These are phyloP conservation scores for Jasminum sambac DNA, from an alignment of 257 asterid genomes.

Conservation along the genomic window DNA sequence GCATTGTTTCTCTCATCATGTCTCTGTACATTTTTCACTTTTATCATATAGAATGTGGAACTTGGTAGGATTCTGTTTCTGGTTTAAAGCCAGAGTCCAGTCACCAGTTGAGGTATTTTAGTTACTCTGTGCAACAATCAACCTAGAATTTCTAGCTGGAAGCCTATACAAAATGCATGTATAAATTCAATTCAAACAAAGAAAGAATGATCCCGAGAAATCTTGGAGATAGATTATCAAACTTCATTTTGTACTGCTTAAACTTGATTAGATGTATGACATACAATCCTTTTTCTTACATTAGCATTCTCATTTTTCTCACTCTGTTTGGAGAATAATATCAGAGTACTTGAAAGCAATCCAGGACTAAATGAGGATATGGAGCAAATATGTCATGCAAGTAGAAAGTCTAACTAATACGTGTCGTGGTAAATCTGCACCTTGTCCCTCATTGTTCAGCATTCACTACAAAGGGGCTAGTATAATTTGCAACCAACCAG, in stretches of 20 bases:
- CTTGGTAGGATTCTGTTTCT: background rate
- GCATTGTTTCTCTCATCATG: background rate
- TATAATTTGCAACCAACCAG: background rate
- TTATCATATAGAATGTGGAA: background rate
- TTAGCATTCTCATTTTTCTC: background rate
- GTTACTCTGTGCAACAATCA: background rate
- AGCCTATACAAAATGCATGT: background rate
- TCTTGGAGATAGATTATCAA: background rate
- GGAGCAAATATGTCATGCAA: background rate
- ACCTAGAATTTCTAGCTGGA: background rate
- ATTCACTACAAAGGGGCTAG: background rate
- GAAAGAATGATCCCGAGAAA: background rate
- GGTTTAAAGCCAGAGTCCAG: background rate
- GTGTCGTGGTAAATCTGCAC: background rate
- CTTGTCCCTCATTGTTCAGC: background rate
- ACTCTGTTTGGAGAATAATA: background rate
- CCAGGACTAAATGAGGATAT: background rate
- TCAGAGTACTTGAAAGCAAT: background rate
- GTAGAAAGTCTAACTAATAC: background rate
- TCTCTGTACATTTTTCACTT: background rate
- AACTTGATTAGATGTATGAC: background rate
- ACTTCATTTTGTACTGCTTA: background rate
- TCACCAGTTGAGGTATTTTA: background rate
- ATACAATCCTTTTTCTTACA: background rate
- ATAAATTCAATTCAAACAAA: background rate